A percentile compares a stretch with the other conserved stretches of the same genome.
Conservation (phyloP, 1,284 basidiomycete species). For the Ceratobasidium sp. region DNA sequence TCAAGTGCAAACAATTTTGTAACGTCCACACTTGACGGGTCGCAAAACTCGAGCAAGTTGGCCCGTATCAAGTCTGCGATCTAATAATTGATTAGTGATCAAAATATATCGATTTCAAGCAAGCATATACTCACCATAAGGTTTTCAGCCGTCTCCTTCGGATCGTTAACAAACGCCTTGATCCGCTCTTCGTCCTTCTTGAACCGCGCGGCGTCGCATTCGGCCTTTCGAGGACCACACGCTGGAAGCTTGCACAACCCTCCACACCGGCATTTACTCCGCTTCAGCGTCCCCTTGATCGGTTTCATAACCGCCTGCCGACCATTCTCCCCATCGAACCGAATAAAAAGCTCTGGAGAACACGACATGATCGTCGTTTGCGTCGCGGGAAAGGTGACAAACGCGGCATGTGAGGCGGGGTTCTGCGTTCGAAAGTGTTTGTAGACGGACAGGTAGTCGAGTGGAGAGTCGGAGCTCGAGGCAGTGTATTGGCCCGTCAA, state of each 20-base stretch:
- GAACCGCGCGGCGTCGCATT: constrained; percentile 45
- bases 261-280: constrained; percentile 40
- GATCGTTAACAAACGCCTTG: constrained; percentile 71
- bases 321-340: constrained; percentile 73
- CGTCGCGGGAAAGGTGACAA: constrained; percentile 74
- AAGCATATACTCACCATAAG: constrained; percentile 69
- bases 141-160: constrained; percentile 96
- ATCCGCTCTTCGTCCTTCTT: constrained; percentile 53
- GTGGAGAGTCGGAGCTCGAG: constrained; percentile 58
- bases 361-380: constrained; percentile 72
- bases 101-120: background rate
- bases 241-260: constrained; percentile 32
- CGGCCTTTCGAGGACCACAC: constrained; percentile 27
- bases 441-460: constrained; percentile 66
- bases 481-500: constrained; percentile 79
- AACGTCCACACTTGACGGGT: constrained; percentile 77
- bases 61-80: constrained; percentile 97
- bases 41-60: constrained; percentile 69
- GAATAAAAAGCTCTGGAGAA: constrained; percentile 93
- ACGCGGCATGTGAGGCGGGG: constrained; percentile 92
- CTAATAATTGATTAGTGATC: constrained; percentile 31
- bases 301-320: constrained; percentile 37
- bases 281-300: constrained; percentile 84
- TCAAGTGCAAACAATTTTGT: constrained; percentile 90
- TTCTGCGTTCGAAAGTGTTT: constrained; percentile 78